Base-by-base conservation (phyloP, 306 rosid species). In the Macrotyloma uniflorum region DNA sequence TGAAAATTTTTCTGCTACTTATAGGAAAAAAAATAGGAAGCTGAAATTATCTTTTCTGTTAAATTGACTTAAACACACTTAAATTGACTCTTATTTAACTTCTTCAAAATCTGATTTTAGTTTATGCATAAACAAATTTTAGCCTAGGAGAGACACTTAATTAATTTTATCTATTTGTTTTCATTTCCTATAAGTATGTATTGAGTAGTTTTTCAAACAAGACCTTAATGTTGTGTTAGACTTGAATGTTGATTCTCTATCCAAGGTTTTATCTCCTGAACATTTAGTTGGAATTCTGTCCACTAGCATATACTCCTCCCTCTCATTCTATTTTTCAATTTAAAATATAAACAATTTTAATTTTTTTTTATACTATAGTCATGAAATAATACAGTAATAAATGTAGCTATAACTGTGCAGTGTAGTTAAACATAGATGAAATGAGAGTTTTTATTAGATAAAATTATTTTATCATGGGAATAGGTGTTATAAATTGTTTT, bases 201-300 rank as follows among this genome's bases (percentile, higher is more conserved):
- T 42, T 11, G 45, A 40, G 14, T 9, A 9, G 14, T 40, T 40
- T 33, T 38, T 38, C 12, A 40, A 40, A 40, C 45, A 11, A 9
- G 14, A 11, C 45, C 45, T 9, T 40, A 40, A 40, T 54, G 35
- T 68, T 75, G 19, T 50, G 55, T 69, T 66, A 22, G 64, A 24
- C 76, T 57, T 67, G 16, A 62, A 64, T 50, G 24, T 45, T 64
- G 36, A 53, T 76, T 55, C 73, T 30, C 20, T n/a, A 64, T 33
- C 24, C 8, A 53, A 61, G 70, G 67, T 20, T 53, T 12, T 19
- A 8, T 53, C 4, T 53, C 14, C 59, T 47, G 54, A 47, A 50
- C 4, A 18, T 50, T 53, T 53, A 19, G 28, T 53, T 53, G 59
- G 59, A 50, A 49, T 49, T 49, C 22, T n/a, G 4, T n/a, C 8